Evolutionary conservation across 2,329 filamentous ascomycete genomes (phyloP), one percentile per base, ranked within the genome.

Genomic region (Alternaria angustiovoidea): DNA sequence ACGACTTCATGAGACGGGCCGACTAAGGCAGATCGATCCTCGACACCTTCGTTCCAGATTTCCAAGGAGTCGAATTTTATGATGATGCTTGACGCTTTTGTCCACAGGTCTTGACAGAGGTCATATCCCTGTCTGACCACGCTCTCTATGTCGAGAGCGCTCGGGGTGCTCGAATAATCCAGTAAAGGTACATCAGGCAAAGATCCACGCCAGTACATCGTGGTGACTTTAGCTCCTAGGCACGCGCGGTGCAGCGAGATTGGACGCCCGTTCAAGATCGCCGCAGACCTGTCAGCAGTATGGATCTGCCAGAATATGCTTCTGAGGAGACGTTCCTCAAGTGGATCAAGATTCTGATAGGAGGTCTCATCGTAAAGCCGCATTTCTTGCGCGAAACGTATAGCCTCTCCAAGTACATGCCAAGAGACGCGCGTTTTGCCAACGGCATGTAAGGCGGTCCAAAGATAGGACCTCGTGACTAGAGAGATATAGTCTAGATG

Each of bases 301-400:
- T 48, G 46, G 1, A 48, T 36, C 7, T 36, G 46, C 46, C 30
- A 48, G 30, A 48, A 36, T n/a, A 36, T 36, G 30, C 16, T 48
- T 18, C 28, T 34, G 12, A 36, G 22, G 7, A 48, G 46, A 48
- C 28, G 46, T 36, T 36, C 46, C 46, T 48, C 30, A 8, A 48
- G 30, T 14, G 46, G 46, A 2, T 48, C 46, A 22, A 48, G 30
- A 48, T 48, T 48, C 30, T 22, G 7, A 7, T n/a, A 48, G 12
- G 46, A 36, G 22, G 46, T 24, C 16, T 48, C 46, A n/a, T 48
- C 46, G 46, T 48, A 48, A 14, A 48, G 30, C 9, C 46, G 46
- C 46, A 48, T 48, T 4, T 48, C 46, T 48, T 48, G 46, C 24
- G 20, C 30, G 18, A 48, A 22, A 14, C 20, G 46, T 48, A 48